Evolutionary conservation across 257 asterid species (phyloP).

Genomic region (Solanum boliviense): DNA sequence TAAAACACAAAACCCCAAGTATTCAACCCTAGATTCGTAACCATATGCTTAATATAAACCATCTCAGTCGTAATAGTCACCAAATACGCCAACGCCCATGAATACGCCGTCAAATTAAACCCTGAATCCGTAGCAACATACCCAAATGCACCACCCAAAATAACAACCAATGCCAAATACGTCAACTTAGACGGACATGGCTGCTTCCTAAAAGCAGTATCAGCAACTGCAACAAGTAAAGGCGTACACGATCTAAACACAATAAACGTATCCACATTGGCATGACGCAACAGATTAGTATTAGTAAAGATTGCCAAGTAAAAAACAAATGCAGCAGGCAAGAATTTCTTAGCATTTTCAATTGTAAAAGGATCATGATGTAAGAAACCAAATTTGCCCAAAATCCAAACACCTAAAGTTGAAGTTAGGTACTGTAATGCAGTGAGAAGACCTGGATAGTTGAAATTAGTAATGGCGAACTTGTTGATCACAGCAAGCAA

Average conservation of each 20-base stretch:
- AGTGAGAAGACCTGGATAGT: constrained; percentile 87
- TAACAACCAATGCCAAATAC: constrained; percentile 50
- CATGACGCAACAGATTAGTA: constrained; percentile 87
- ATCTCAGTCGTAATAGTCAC: constrained; percentile 92
- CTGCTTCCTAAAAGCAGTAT: constrained; percentile 71
- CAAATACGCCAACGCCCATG: constrained; percentile 92
- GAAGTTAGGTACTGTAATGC: constrained; percentile 89
- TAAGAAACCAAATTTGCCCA: constrained; percentile 68
- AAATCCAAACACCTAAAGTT: constrained; percentile 72
- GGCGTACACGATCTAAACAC: constrained; percentile 86
- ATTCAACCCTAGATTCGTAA: constrained; percentile 82
- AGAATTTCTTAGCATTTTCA: constrained; percentile 76
- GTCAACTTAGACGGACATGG: constrained; percentile 79
- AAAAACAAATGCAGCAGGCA: constrained; percentile 89
- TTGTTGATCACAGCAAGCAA: constrained; percentile 88
- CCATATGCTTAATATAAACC: constrained; percentile 99
- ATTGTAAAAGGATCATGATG: constrained; percentile 69
- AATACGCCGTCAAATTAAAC: constrained; percentile 72
- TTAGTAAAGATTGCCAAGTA: constrained; percentile 86
- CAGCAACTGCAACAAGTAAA: constrained; percentile 82
- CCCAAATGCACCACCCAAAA: constrained; percentile 77
- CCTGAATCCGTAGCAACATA: constrained; percentile 89
- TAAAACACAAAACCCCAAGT: constrained; percentile 95
- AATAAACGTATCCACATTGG: constrained; percentile 92
- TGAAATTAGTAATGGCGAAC: constrained; percentile 80